Evolutionary conservation across 108 stramenopile genomes (phyloP), one percentile per base, ranked within the genome.

Genomic region (Seminavis robusta): DNA sequence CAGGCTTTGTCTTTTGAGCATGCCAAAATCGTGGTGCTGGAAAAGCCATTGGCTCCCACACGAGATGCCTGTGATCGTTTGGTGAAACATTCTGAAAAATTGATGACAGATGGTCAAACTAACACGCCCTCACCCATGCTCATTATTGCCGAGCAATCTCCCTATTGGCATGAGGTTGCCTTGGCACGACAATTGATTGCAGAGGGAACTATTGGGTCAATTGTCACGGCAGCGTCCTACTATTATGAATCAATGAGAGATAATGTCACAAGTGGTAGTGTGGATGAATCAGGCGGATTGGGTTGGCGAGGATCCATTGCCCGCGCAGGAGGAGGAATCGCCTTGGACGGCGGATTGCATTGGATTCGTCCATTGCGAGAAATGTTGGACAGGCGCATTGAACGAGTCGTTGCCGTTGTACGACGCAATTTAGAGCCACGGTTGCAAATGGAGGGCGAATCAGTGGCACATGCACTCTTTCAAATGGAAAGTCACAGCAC

Each of bases 181-280:
- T 41, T 49, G 16, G 69, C 69, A 3, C 43, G 56, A 33, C 9
- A 34, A 32, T 40, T 71, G 47, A 36, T 71, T 31, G 27, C 2
- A 1, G 30, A 64, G 10, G 56, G 56, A 4, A n/a, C 21, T 29
- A 71, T 71, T 33, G 69, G 69, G 4, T 47, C 32, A 1, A 3
- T 71, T 1, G 51, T 71, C 4, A 43, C 51, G 3, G 69, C 69
- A 3, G 4, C 69, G 3, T 15, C 60, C 16, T 71, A 59, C 33
- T 71, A 59, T 25, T 71, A 71, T 41, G 69, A 71, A 59, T 47
- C 44, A 28, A 71, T 71, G 69, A 38, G 69, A 27, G 53, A 49
- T 47, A 71, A 71, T 59, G 23, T 64, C 4, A 71, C 69, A 4
- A 56, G 52, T 40, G 69, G 69, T 9, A 43, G 17, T 16, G 47